Conservation (phyloP, 805 yeast genomes). For the Dipodascopsis uninucleata region DNA sequence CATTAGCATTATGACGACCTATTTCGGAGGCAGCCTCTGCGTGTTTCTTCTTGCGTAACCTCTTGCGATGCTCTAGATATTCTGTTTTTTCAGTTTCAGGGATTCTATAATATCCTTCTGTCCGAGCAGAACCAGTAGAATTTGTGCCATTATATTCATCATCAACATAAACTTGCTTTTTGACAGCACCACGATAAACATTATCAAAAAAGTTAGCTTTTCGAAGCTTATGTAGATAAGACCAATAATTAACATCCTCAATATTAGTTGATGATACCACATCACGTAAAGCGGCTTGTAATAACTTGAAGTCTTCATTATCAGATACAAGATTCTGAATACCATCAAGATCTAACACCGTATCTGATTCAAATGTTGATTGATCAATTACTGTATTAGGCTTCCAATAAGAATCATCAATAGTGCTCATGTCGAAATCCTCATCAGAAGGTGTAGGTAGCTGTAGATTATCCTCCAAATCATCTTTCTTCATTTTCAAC, state of each 20-base stretch:
- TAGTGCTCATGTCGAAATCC: conserved; percentile 1
- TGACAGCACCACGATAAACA: conserved; percentile 11
- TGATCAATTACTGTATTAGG: conserved; percentile 32
- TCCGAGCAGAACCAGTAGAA: conserved; percentile 58
- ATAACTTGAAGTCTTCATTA: conserved; percentile 63
- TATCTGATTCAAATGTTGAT: conserved; percentile 37
- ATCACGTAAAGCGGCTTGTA: conserved; percentile 45
- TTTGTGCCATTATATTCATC: conserved; percentile 42
- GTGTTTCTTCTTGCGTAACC: conserved; percentile 41
- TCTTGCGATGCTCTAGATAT: conserved; percentile 76
- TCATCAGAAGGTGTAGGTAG: conserved; percentile 20
- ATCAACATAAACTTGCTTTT: conserved; percentile 29
- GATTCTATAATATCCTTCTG: conserved; percentile 70
- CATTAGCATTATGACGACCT: conserved; percentile 44
- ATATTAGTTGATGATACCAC: conserved; percentile 32
- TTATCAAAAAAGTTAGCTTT: conserved; percentile 21
- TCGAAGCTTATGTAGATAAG: conserved; percentile 54
- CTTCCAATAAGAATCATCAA: conserved; percentile 19
- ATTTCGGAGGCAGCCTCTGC: conserved; percentile 65
- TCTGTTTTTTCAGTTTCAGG: conserved; percentile 68
- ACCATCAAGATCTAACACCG: conserved; percentile 43
- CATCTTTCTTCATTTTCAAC: background rate
- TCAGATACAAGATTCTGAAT: conserved; percentile 61
- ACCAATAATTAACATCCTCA: conserved; percentile 52
- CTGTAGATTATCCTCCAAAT: conserved; percentile 5